Conservation (phyloP, 164 flowering plant genomes). For the Aristolochia fimbriata region DNA sequence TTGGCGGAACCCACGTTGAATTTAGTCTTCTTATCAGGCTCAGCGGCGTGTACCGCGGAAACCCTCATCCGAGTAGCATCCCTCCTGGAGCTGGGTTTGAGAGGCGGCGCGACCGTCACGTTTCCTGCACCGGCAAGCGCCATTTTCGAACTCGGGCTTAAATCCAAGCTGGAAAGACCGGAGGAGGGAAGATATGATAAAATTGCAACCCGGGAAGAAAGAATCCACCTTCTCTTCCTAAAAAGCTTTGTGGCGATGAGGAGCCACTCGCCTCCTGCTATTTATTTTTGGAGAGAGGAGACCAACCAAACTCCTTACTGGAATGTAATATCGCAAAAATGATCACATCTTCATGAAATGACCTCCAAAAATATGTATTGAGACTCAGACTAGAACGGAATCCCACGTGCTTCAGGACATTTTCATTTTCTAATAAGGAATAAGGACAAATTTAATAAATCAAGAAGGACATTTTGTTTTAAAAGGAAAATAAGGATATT, state of each 20-base stretch:
- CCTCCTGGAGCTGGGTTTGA: conserved; percentile 1
- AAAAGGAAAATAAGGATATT: too few species aligned
- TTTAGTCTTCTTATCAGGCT: conserved; percentile 3
- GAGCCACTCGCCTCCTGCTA: background rate
- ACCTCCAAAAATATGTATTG: too few species aligned
- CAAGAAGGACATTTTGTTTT: too few species aligned
- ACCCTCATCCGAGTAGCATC: background rate
- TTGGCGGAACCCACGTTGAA: conserved; percentile 2
- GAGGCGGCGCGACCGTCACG: conserved; percentile 8
- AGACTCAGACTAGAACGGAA: too few species aligned
- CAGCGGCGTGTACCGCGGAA: conserved; percentile 6
- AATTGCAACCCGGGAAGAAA: too few species aligned
- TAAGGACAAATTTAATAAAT: too few species aligned
- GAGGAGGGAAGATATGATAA: background rate
- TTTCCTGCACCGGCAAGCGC: conserved; percentile 2
- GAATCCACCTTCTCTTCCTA: background rate
- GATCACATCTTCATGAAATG: background rate
- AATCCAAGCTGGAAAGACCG: background rate
- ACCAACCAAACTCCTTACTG: background rate
- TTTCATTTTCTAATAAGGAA: too few species aligned
- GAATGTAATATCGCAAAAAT: background rate
- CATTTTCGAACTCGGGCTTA: background rate
- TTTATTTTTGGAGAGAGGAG: background rate
- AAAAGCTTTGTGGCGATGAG: background rate
- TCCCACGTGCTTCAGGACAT: too few species aligned